These are phyloP conservation scores for Juglanconis sp. DNA, from an alignment of 2,329 filamentous ascomycete species.

Conservation along the genomic window DNA sequence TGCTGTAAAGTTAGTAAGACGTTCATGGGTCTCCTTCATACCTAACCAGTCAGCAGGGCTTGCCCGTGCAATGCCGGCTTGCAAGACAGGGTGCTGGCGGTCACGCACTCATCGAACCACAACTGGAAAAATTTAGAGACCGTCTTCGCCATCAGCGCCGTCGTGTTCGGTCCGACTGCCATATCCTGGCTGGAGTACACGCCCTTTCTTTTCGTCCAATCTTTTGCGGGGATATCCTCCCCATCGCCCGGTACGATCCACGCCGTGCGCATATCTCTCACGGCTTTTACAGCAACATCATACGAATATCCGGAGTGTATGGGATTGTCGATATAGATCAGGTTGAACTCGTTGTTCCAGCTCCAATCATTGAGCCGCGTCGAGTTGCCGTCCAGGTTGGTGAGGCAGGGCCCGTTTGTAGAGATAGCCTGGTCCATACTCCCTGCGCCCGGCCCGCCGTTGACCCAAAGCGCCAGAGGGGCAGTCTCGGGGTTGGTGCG, in stretches of 20 bases:
- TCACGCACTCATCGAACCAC: constrained; percentile 5
- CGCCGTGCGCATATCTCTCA: background rate
- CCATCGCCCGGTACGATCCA: background rate
- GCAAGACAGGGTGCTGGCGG: background rate
- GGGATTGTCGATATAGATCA: constrained; percentile 49
- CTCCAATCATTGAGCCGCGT: constrained; percentile 51
- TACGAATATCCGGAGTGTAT: constrained; percentile 62
- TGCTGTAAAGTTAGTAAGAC: background rate
- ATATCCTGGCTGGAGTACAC: background rate
- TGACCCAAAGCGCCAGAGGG: constrained; percentile 50
- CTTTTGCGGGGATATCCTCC: background rate
- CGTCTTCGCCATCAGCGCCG: background rate
- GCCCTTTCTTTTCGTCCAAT: background rate
- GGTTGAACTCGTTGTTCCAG: constrained; percentile 53
- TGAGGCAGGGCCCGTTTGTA: constrained; percentile 45
- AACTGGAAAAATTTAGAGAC: background rate
- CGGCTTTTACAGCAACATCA: constrained; percentile 44
- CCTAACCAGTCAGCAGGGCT: no score
- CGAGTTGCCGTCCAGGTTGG: constrained; percentile 39
- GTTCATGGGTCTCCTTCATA: no score
- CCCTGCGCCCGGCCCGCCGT: constrained; percentile 51
- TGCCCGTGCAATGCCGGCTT: no score
- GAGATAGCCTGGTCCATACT: constrained; percentile 44
- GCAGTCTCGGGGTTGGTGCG: constrained; percentile 21
- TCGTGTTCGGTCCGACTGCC: background rate